A percentile compares a stretch with the other conserved stretches of the same genome.
Evolutionary conservation across 2,329 filamentous ascomycete species (phyloP).

Genomic region (Hypoxylon sp.): DNA sequence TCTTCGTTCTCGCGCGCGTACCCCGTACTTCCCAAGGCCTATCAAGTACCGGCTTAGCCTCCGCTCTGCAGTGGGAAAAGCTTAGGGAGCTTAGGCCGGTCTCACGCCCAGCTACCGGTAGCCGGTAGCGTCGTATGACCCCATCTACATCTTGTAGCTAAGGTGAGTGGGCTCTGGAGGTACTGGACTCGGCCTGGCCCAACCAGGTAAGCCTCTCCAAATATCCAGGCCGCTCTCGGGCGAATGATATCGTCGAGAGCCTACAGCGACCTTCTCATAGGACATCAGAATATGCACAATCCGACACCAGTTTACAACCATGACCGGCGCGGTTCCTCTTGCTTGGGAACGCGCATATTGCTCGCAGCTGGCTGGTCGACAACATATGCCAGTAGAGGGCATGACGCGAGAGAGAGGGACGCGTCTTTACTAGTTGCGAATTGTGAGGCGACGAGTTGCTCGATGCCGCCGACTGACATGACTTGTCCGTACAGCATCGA

Average conservation of each 20-base stretch:
- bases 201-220: conserved; percentile 41
- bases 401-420: conserved; percentile 11
- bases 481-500: not conserved
- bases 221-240: conserved; percentile 34
- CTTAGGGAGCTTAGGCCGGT: conserved; percentile 7
- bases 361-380: conserved; percentile 27
- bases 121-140: conserved; percentile 34
- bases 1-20: conserved; percentile 11
- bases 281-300: conserved; percentile 51
- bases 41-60: not conserved
- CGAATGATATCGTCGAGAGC: conserved; percentile 49
- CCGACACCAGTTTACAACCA: conserved; percentile 51
- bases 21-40: conserved; percentile 4
- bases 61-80: not conserved
- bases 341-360: conserved; percentile 40
- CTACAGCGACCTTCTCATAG: conserved; percentile 50
- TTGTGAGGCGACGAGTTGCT: not conserved
- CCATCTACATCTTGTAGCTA: conserved; percentile 28
- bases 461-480: conserved; percentile 2
- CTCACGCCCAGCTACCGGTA: conserved; percentile 19
- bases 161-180: conserved; percentile 31
- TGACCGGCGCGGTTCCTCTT: conserved; percentile 54
- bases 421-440: not conserved
- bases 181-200: conserved; percentile 35
- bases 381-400: conserved; percentile 18